Evolutionary conservation across 1,284 basidiomycete species (phyloP).

Genomic region (Fistulina hepatica): DNA sequence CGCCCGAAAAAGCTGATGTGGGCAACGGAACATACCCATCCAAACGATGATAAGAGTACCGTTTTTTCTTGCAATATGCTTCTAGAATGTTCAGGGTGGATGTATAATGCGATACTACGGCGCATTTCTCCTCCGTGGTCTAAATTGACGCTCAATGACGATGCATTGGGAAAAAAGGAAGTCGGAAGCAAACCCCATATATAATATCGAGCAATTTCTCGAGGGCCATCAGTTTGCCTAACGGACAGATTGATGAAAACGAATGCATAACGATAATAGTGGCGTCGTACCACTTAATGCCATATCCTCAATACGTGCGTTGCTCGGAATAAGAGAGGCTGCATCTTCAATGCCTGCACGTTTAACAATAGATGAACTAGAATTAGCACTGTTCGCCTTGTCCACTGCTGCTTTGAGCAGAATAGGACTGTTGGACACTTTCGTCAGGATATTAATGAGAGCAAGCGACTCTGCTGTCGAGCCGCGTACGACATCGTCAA

Average conservation of each 20-base stretch:
- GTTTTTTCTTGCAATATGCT: conserved; percentile 66
- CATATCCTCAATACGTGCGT: conserved; percentile 56
- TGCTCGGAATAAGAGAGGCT: conserved; percentile 53
- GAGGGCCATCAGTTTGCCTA: conserved; percentile 77
- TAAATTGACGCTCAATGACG: conserved; percentile 17
- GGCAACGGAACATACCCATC: conserved; percentile 55
- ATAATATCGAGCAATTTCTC: conserved; percentile 63
- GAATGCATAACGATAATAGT: conserved; percentile 5
- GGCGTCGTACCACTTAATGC: conserved; percentile 55
- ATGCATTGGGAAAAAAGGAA: not conserved
- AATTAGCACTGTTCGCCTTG: conserved; percentile 41
- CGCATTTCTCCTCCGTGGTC: conserved; percentile 85
- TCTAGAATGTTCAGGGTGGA: conserved; percentile 90
- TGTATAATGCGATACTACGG: conserved; percentile 85
- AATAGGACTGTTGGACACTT: conserved; percentile 90
- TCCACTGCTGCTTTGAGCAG: conserved; percentile 68
- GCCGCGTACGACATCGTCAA: conserved; percentile 54
- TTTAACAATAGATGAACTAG: conserved; percentile 29
- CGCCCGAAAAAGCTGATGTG: conserved; percentile 6
- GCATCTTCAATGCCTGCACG: conserved; percentile 51
- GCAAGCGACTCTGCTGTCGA: conserved; percentile 76
- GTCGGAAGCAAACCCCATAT: conserved; percentile 36
- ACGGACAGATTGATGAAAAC: conserved; percentile 1
- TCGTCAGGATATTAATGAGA: conserved; percentile 71
- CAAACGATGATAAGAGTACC: conserved; percentile 75